phyloP scores from a whole-genome alignment of 164 flowering plant genomes.

The Malania oleifera region DNA sequence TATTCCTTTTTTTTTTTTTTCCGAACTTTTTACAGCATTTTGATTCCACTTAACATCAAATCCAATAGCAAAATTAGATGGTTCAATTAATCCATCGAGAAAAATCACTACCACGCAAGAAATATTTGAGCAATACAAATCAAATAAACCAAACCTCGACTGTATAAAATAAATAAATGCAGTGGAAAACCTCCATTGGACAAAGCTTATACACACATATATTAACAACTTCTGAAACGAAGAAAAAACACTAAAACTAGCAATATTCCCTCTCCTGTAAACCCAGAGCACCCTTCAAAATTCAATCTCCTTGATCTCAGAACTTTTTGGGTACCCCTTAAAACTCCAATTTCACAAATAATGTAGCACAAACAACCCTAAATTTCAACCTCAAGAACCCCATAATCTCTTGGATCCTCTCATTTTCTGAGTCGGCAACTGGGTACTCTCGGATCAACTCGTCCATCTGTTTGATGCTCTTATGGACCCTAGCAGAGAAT shows the following conservation, averaged over 20 bases:
- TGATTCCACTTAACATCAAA: too few relatives aligned
- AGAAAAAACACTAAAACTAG: background rate
- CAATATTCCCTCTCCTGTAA: too few relatives aligned
- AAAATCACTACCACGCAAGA: too few relatives aligned
- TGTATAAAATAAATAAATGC: too few relatives aligned
- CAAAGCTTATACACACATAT: too few relatives aligned
- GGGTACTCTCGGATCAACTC: conserved; percentile 52
- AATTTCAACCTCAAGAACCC: conserved; percentile 62
- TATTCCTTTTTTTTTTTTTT: too few relatives aligned
- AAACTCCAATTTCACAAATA: conserved; percentile 60
- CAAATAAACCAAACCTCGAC: too few relatives aligned
- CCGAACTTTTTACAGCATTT: too few relatives aligned
- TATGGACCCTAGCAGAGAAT: conserved; percentile 54
- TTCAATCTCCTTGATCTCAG: conserved; percentile 26
- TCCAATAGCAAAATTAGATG: too few relatives aligned
- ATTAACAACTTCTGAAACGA: background rate
- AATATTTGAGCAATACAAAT: too few relatives aligned
- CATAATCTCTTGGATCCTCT: conserved; percentile 50
- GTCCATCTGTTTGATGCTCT: conserved; percentile 50
- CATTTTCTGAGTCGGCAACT: conserved; percentile 57
- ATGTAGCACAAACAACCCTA: conserved; percentile 47
- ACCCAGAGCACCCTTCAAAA: conserved; percentile 32
- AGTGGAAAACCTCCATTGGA: too few relatives aligned
- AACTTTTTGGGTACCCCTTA: conserved; percentile 42
- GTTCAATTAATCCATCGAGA: too few relatives aligned